Evolutionary conservation across 1,139 yeast species (phyloP), one percentile per base, ranked within the genome.

Genomic region (Suhomyces panamericanus): DNA sequence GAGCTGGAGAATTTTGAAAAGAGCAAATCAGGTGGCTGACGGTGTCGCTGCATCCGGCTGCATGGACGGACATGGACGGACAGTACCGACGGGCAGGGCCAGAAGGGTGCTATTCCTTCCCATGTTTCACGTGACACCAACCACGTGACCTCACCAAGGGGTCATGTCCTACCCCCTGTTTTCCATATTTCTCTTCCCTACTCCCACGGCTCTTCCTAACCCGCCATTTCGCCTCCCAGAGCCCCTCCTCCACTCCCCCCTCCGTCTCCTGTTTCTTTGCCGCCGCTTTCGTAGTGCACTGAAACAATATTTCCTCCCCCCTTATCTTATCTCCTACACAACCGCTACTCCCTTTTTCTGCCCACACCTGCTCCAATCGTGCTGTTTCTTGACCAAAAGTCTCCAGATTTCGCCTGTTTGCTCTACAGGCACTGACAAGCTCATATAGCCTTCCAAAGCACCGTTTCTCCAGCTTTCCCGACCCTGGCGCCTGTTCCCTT

Each of bases 281-380:
- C 5, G 12, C n/a, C 26, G 28, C 15, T 16, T 27, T 26, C 31
- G 22, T 36, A 30, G 35, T 35, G 31, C 41, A 38, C 36, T 27
- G 30, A 15, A n/a, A 17, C 32, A 6, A 30, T 14, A 20, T 20
- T 20, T 30, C 29, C 29, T 36, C 12, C 37, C 45, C 44, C 45
- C 45, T 42, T 42, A 42, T 42, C 45, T 42, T 38, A 42, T 42
- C 45, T 35, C 32, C 27, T 6, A 28, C 32, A 12, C 33, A 16
- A 36, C 39, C 24, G n/a, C 33, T 29, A 36, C 32, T 15, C 6
- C 20, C 34, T 32, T 26, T 26, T 12, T 26, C n/a, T 12, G n/a
- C 29, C 29, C 29, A 26, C 12, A 26, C 29, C 24, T 6, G 24
- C 24, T 20, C 24, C 24, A 20, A 20, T 20, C 6, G 24, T 20